Evolutionary conservation across 208 protist genomes (phyloP).

Genomic region (Entamoeba invadens): DNA sequence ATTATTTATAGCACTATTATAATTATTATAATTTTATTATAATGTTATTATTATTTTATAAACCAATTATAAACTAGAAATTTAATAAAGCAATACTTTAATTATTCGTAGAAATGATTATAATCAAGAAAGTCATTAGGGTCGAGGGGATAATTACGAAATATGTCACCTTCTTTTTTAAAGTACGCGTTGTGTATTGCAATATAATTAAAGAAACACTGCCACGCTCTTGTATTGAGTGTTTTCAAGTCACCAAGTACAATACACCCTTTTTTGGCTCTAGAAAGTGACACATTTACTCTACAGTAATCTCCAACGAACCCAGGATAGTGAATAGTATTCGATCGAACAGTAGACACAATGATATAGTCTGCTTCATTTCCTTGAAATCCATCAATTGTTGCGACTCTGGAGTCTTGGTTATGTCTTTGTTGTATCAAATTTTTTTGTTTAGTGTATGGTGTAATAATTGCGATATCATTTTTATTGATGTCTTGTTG

Average conservation of each 20-base stretch:
- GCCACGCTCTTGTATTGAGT: neutral
- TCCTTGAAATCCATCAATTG: neutral
- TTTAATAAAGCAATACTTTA: too few relatives aligned
- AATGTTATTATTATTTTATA: too few relatives aligned
- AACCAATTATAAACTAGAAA: too few relatives aligned
- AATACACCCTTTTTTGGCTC: neutral
- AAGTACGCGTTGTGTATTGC: too few relatives aligned
- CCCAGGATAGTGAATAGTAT: neutral
- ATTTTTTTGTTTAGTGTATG: constrained; percentile 63
- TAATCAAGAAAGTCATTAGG: too few relatives aligned
- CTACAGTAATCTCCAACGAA: neutral
- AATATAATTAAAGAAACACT: neutral
- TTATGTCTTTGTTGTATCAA: constrained; percentile 58
- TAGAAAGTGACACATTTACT: neutral
- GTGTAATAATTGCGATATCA: neutral
- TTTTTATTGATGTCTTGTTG: constrained; percentile 33
- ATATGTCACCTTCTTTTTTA: too few relatives aligned
- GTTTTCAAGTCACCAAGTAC: neutral
- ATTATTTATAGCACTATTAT: too few relatives aligned
- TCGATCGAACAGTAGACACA: neutral
- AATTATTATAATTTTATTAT: too few relatives aligned
- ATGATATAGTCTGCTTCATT: neutral
- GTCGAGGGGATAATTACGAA: too few relatives aligned
- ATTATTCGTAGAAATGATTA: too few relatives aligned
- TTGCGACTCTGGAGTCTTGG: constrained; percentile 56